A percentile compares a stretch with the other conserved stretches of the same genome.
Evolutionary conservation across 1,139 yeast species (phyloP).

Genomic region (Suhomyces ambrosiae): DNA sequence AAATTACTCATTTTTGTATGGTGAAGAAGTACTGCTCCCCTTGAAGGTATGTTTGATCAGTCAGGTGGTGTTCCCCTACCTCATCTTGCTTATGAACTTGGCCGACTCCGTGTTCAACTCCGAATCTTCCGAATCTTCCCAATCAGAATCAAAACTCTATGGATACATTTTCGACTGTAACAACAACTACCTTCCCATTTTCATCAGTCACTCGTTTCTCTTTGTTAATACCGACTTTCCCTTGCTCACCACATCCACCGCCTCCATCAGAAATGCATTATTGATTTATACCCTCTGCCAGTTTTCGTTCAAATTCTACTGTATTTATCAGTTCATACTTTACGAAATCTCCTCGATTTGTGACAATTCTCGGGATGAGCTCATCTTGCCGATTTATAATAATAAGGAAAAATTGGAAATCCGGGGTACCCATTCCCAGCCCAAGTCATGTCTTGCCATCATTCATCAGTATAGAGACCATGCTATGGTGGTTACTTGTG

Average conservation of each 20-base stretch:
- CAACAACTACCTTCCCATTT: conserved; percentile 31
- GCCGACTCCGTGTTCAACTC: conserved; percentile 11
- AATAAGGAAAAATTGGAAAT: not conserved
- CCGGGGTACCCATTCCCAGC: not conserved
- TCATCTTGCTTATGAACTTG: conserved; percentile 19
- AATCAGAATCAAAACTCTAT: not conserved
- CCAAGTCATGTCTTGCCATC: not conserved
- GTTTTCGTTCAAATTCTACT: conserved; percentile 28
- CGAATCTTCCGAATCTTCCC: not conserved
- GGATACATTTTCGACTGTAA: conserved; percentile 24
- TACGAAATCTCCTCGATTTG: conserved; percentile 23
- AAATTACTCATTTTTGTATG: conserved; percentile 14
- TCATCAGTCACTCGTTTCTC: conserved; percentile 31
- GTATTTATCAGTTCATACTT: conserved; percentile 30
- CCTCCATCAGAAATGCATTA: not conserved
- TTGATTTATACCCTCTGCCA: conserved; percentile 20
- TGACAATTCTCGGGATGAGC: conserved; percentile 7
- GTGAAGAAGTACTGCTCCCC: conserved; percentile 7
- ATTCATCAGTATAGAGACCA: not conserved
- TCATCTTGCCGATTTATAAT: not conserved
- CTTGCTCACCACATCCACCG: conserved; percentile 8
- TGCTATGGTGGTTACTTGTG: not conserved
- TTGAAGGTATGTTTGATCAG: conserved; percentile 17
- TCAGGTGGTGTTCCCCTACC: conserved; percentile 23
- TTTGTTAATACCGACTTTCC: conserved; percentile 23